Evolutionary conservation across 139 green algal genomes (phyloP), one percentile per base, ranked within the genome.

Genomic region (Micractinium conductrix): DNA sequence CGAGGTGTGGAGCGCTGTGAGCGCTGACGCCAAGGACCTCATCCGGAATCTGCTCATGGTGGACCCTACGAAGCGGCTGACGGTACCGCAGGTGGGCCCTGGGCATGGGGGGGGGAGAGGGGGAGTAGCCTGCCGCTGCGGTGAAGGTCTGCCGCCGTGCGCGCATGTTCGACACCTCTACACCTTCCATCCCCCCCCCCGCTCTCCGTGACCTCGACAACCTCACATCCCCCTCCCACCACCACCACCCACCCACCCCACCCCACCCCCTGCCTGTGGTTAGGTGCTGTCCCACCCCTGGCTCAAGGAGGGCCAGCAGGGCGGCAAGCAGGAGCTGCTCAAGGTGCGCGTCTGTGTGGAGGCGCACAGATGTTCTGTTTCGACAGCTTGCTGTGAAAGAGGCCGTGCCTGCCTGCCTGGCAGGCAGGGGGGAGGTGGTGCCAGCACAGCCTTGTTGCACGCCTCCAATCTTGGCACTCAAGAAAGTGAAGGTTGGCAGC

Each of bases 1-100:
- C 81, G 88, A 94, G 9, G 94, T 76, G 62, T 84, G 62, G 62
- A 67, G 1, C 0, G 50, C 68, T 16, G 85, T 89, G 0, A 75
- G 40, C 17, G 45, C 16, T 9, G 65, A 82, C 5, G 87, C 87
- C 40, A 91, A 91, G 58, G 87, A 91, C 38, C 30, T 91, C 16
- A 90, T 91, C 63, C 43, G 22, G 21, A 79, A 63, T 24, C 79
- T 90, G 75, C 85, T 91, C 45, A 40, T 76, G 22, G 85, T 91
- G 30, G 88, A 98, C 72, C 93, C 95, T 1, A 38, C 30, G 4
- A 88, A 91, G 85, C 90, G 95, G 35, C 85, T 96, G 43, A 93
- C 91, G 1, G 90, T 93, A 1, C 42, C 82, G 33, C 58, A 96
- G 80, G 93, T 83, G 74, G 14, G 82, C 9, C n/a, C n/a, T n/a